Conservation (phyloP, 73 alveolate genomes). For the Paramecium sexaurelia region DNA sequence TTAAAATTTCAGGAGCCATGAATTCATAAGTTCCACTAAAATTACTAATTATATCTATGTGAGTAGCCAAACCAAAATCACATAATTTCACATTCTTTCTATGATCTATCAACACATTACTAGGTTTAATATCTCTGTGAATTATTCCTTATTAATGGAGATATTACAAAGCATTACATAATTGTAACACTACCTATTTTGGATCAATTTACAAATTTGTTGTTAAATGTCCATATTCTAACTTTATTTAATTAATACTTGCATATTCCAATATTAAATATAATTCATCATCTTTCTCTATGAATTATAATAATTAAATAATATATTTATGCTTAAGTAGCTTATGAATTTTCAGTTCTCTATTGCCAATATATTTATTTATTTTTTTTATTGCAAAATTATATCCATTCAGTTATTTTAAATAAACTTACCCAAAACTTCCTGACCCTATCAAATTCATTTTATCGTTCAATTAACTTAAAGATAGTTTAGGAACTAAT, state of each 20-base stretch:
- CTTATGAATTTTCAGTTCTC: neutral
- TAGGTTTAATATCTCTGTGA: constrained; percentile 78
- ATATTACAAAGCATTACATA: constrained; percentile 47
- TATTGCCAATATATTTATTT: neutral
- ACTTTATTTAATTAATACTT: neutral
- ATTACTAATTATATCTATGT: constrained; percentile 15
- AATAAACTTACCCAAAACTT: constrained; percentile 1
- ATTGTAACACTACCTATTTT: neutral
- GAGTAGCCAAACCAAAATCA: constrained; percentile 69
- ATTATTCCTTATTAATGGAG: constrained; percentile 54
- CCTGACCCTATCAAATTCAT: constrained; percentile 10
- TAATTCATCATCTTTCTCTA: constrained; percentile 22
- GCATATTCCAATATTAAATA: constrained; percentile 17
- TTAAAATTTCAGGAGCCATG: constrained; percentile 71
- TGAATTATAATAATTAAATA: neutral
- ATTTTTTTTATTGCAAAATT: constrained; percentile 29
- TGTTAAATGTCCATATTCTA: constrained; percentile 26
- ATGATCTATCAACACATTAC: constrained; percentile 67
- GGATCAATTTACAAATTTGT: neutral
- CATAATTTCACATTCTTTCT: constrained; percentile 61
- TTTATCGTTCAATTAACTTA: neutral
- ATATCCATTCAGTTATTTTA: constrained; percentile 28
- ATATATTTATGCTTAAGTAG: neutral
- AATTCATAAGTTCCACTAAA: constrained; percentile 70
- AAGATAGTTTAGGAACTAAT: neutral